phyloP scores from a whole-genome alignment of 2,329 filamentous ascomycete genomes.

The Nothomitra cinnamomea region DNA sequence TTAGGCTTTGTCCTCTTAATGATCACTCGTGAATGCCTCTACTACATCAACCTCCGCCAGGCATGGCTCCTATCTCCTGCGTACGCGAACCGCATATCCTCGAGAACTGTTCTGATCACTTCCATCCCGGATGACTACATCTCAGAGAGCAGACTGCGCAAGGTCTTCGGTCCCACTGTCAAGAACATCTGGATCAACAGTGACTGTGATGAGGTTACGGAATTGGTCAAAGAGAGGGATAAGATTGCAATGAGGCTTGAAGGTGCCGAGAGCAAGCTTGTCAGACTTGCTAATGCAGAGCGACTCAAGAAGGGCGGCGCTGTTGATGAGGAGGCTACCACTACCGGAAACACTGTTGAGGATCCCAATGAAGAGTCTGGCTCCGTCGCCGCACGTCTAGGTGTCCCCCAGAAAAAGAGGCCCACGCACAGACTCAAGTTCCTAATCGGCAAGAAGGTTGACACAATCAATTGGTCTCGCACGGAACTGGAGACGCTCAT shows the following conservation, averaged over 20 bases:
- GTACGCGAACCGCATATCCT: conserved; percentile 73
- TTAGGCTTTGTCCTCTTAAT: conserved; percentile 68
- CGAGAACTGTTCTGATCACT: conserved; percentile 76
- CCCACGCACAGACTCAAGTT: conserved; percentile 59
- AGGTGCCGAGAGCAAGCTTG: conserved; percentile 69
- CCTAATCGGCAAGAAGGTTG: conserved; percentile 71
- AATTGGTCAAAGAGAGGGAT: conserved; percentile 68
- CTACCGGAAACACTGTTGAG: conserved; percentile 27
- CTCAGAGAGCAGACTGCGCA: conserved; percentile 56
- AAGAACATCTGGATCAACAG: conserved; percentile 72
- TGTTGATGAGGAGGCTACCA: conserved; percentile 23
- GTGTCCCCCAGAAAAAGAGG: conserved; percentile 49
- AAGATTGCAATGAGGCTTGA: conserved; percentile 69
- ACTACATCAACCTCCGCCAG: conserved; percentile 83
- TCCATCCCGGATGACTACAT: conserved; percentile 68
- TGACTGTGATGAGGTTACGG: conserved; percentile 59
- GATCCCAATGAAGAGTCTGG: conserved; percentile 50
- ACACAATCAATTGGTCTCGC: conserved; percentile 84
- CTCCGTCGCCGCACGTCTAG: conserved; percentile 54
- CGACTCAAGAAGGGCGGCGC: conserved; percentile 45
- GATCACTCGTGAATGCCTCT: conserved; percentile 74
- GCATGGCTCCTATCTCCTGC: conserved; percentile 76
- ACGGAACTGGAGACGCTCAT: conserved; percentile 59
- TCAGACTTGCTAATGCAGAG: conserved; percentile 58
- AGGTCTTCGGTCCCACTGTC: conserved; percentile 66